phyloP scores from a whole-genome alignment of 2,329 filamentous ascomycete genomes.

The Trichoderma citrinoviride region DNA sequence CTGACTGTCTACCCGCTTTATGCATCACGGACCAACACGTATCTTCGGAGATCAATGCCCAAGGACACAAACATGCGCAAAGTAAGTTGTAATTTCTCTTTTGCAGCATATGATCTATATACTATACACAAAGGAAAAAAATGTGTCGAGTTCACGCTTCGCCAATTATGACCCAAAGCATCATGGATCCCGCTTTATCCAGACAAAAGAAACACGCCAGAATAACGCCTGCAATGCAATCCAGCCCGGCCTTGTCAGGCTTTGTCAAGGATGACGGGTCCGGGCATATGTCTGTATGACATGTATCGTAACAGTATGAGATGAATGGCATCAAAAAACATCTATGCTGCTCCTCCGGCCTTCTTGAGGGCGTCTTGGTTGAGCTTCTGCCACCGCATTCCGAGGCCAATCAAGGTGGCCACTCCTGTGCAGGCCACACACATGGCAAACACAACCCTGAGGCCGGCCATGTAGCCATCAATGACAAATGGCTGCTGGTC shows the following conservation, averaged over 20 bases:
- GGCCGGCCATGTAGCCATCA: constrained; percentile 59
- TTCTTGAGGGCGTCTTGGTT: constrained; percentile 30
- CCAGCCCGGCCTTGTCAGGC: background rate
- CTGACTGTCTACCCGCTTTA: background rate
- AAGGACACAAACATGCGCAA: background rate
- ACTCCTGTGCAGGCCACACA: constrained; percentile 48
- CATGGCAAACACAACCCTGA: constrained; percentile 62
- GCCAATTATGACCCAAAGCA: background rate
- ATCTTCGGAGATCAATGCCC: background rate
- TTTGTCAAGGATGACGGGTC: background rate
- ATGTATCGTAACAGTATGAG: background rate
- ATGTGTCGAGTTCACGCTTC: background rate
- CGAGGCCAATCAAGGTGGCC: constrained; percentile 36
- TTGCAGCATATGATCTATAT: constrained; percentile 11
- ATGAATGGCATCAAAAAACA: background rate
- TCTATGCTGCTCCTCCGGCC: constrained; percentile 34
- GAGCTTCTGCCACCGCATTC: constrained; percentile 41
- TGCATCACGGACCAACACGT: background rate
- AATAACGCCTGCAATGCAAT: constrained; percentile 13
- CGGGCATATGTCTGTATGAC: background rate
- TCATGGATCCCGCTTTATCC: background rate
- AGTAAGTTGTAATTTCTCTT: constrained; percentile 1
- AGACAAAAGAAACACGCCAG: background rate
- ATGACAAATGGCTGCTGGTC: constrained; percentile 55
- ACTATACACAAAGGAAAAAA: background rate